Evolutionary conservation across 2,329 filamentous ascomycete species (phyloP), one percentile per base, ranked within the genome.

Genomic region (Diaporthe vexans): DNA sequence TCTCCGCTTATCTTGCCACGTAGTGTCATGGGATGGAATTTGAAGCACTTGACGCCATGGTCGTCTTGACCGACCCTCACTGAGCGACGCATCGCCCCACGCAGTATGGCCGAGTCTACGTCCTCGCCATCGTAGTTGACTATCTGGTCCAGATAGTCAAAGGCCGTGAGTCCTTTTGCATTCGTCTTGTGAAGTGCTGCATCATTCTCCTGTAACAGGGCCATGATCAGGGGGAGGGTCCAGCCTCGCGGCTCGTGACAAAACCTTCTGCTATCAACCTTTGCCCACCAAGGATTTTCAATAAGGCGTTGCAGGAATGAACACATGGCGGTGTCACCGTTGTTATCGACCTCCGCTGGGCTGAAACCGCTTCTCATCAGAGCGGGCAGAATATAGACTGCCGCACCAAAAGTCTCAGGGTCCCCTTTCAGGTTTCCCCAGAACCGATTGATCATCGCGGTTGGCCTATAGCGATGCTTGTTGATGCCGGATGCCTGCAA

Each of bases 241-340:
- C 7, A n/a, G 29, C 63, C 33, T 11, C 10, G 6, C 2, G 2
- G 1, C 3, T 7, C 2, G 17, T 19, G 15, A 13, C 3, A 15
- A 13, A 8, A 0, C 19, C 7, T 10, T 7, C 3, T 10, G 17
- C n/a, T 61, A 21, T 61, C 37, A 29, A 0, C 3, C 33, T 1
- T 17, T n/a, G n/a, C 15, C 17, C 15, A 48, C 1, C 3, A 0
- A 24, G 43, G 26, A 1, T 15, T 24, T 8, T 15, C 21, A 13
- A 19, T 13, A 5, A 67, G 13, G 13, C 7, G 8, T 29, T 13
- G n/a, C 46, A 67, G n/a, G 46, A 67, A 67, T 3, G 63, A 67
- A 19, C 15, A 33, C 63, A 67, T 67, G 46, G 63, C 63, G 9
- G 46, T 67, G n/a, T 67, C 46, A 21, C 63, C 29, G 46, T 26